phyloP scores from a whole-genome alignment of 2,329 filamentous ascomycete species.

The Diaporthe velutina region DNA sequence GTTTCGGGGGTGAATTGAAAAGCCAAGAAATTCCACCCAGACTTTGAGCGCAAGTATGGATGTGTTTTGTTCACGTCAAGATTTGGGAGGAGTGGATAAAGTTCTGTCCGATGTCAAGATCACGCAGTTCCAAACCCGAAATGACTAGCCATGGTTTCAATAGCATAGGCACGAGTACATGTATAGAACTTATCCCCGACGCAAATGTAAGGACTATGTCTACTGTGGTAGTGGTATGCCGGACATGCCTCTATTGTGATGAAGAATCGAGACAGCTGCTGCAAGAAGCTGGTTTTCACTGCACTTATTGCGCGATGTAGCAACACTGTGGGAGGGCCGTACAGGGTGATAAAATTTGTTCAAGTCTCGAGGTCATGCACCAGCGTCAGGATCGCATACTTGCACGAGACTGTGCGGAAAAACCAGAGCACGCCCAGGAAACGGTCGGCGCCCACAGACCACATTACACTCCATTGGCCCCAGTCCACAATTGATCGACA shows the following conservation, averaged over 20 bases:
- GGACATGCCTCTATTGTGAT: background rate
- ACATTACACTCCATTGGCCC: background rate
- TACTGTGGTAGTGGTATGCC: background rate
- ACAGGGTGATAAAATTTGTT: background rate
- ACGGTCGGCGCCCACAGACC: background rate
- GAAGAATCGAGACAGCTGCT: background rate
- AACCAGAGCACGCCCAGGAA: background rate
- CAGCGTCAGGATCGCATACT: background rate
- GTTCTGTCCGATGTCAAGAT: background rate
- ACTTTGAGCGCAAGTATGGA: background rate
- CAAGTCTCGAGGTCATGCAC: background rate
- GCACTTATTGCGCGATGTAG: background rate
- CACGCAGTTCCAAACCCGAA: background rate
- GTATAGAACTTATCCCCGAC: background rate
- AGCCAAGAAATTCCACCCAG: background rate
- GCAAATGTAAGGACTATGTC: background rate
- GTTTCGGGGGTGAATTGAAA: background rate
- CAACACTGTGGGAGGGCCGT: background rate
- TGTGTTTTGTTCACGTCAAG: background rate
- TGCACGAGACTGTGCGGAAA: background rate
- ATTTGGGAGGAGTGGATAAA: background rate
- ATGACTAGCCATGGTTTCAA: background rate
- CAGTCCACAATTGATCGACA: slow-evolving; percentile 4
- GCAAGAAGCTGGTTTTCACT: background rate
- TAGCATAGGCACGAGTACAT: no score